Base-by-base conservation (phyloP, 2,329 filamentous ascomycete species). In the Magnaporthales sp. region DNA sequence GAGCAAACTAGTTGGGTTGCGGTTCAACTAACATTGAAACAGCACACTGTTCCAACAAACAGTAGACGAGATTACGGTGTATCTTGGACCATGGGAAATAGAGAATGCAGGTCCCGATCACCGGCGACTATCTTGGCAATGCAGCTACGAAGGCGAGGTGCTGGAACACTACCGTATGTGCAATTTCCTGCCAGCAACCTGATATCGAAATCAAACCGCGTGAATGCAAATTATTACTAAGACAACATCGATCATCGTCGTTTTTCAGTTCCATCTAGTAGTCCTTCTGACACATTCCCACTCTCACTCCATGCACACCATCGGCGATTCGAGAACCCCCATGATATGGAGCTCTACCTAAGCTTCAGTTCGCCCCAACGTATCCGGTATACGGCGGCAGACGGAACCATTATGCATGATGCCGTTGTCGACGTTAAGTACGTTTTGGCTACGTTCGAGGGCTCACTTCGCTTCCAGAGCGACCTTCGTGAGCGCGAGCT, bases 1-100 rank as follows among this genome's bases (percentile, higher is more conserved):
- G n/a, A 51, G 5, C 38, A 51, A 51, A n/a, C 19, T 10, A 6
- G 1, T n/a, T 51, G 38, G 5, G n/a, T 51, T n/a, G 19, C 3
- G 15, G 19, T 38, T 51, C n/a, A n/a, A 8, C 38, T 51, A 19
- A 51, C 19, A 51, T 51, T 51, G 6, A 4, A 6, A 24, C 27
- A 84, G 82, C 76, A 80, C 77, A 62, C 77, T 84, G n/a, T 84
- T 81, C 68, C 80, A 83, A 70, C 79, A 81, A 63, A 83, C 81
- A 7, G 71, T 77, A 46, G 77, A 81, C 70, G 81, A 84, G 70
- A 77, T 77, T 63, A 82, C 81, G 13, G 75, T 84, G 62, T 84
- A 84, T 68, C 77, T 84, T 8, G 82, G 82, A n/a, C 82, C 82
- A 4, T 84, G 81, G 82, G 80, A 84, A 19, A n/a, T 65, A 29